Conservation (phyloP, 2,329 filamentous ascomycete genomes). For the Torrubiellomyces zombiae region DNA sequence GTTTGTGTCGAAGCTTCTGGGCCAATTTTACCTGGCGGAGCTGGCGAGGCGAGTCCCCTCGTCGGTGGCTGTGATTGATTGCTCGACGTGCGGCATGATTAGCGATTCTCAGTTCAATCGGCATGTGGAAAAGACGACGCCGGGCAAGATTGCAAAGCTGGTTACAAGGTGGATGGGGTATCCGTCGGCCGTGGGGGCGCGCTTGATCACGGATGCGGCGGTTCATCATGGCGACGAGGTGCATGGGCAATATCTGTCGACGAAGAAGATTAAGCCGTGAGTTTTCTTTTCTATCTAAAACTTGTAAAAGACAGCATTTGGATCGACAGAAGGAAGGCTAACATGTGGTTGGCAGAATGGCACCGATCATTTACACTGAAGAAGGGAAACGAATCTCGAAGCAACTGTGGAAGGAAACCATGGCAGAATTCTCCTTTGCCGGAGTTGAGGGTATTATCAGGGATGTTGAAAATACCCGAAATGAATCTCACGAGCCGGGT, state of each 20-base stretch:
- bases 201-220: conserved; percentile 3
- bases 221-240: conserved; percentile 1
- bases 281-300: no score
- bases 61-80: conserved; percentile 8
- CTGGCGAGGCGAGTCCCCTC: conserved; percentile 11
- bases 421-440: conserved; percentile 7
- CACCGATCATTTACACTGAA: conserved; percentile 4
- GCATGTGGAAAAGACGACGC: conserved; percentile 3
- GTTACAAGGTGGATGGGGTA: conserved; percentile 2
- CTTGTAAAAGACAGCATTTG: no score
- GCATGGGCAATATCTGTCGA: conserved; percentile 4
- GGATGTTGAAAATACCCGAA: no score
- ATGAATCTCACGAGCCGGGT: no score
- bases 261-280: conserved; percentile 4
- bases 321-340: not conserved
- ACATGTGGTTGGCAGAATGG: conserved; percentile 1
- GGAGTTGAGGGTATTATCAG: conserved; percentile 2
- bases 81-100: conserved; percentile 7
- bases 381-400: conserved; percentile 3
- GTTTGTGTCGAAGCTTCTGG: conserved; percentile 13
- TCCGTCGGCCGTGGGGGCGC: conserved; percentile 2
- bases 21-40: conserved; percentile 16
- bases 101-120: conserved; percentile 6
- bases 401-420: conserved; percentile 7
- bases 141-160: conserved; percentile 3